Evolutionary conservation across 1,284 basidiomycete genomes (phyloP).

Genomic region (Cutaneotrichosporon sp.): DNA sequence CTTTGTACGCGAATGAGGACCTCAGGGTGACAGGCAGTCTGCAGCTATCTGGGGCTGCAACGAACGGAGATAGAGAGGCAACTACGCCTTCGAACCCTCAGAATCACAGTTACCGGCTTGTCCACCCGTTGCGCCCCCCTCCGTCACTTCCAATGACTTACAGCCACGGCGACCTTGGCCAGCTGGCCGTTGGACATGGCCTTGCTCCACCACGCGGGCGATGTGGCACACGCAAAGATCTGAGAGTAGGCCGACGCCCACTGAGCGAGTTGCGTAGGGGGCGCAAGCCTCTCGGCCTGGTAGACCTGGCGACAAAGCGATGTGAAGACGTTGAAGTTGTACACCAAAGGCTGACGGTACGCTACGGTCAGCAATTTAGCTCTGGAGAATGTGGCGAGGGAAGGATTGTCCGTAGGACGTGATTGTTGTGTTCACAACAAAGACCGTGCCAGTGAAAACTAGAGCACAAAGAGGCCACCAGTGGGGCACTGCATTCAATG

Average conservation of each 20-base stretch:
- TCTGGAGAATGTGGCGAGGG: background rate
- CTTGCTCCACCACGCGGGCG: constrained; percentile 65
- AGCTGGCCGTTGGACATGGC: constrained; percentile 68
- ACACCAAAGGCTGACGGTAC: constrained; percentile 73
- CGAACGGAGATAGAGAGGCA: background rate
- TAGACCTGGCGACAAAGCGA: constrained; percentile 89
- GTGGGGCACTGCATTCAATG: no score
- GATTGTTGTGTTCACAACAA: no score
- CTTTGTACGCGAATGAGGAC: no score
- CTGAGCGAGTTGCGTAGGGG: constrained; percentile 63
- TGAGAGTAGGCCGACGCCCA: constrained; percentile 67
- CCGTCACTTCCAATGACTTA: constrained; percentile 51
- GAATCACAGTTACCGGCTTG: no score
- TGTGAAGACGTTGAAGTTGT: constrained; percentile 76
- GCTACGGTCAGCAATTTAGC: constrained; percentile 51
- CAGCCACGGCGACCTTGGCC: constrained; percentile 74
- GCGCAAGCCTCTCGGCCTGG: constrained; percentile 76
- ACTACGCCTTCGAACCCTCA: no score
- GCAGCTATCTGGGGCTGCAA: background rate
- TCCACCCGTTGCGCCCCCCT: no score
- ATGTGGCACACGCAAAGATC: constrained; percentile 64
- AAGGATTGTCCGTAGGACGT: no score
- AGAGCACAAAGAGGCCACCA: no score
- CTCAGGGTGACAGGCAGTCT: no score
- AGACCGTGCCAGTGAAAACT: no score